These are phyloP conservation scores for Globisporangium mamillatum DNA, from an alignment of 352 stramenopile genomes.

Conservation along the genomic window DNA sequence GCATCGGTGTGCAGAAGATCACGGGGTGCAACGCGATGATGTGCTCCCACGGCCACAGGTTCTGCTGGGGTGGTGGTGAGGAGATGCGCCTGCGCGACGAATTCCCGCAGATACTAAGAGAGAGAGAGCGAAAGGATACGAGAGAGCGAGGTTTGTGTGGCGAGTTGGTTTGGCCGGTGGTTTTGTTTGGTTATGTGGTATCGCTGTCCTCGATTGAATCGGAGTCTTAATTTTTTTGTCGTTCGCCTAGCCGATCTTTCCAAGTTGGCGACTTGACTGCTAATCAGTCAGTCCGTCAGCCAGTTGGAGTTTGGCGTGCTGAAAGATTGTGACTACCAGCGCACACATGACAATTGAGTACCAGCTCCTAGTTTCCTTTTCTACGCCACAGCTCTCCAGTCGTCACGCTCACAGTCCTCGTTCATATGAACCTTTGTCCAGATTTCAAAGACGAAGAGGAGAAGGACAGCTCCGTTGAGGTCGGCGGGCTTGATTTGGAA, in stretches of 20 bases:
- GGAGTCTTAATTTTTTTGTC: background rate
- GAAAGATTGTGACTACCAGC: background rate
- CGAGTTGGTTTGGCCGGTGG: background rate
- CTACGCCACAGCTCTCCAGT: background rate
- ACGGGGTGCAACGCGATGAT: constrained; percentile 55
- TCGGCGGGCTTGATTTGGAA: no score
- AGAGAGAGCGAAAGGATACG: background rate
- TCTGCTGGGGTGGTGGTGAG: constrained; percentile 46
- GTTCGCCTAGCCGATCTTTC: background rate
- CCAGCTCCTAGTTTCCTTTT: background rate
- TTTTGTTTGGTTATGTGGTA: background rate
- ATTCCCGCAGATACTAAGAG: background rate
- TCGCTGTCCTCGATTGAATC: background rate
- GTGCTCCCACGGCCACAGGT: constrained; percentile 59
- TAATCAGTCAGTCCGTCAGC: background rate
- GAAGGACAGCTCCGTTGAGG: background rate
- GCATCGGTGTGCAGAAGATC: constrained; percentile 53
- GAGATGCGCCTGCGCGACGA: constrained; percentile 24
- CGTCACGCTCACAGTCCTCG: background rate
- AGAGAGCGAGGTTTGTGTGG: background rate
- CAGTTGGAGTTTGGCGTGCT: background rate
- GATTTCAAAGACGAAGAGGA: background rate
- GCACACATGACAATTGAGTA: background rate
- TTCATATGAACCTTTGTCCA: background rate
- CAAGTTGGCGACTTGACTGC: no score